Percentiles rank a stretch among this genome's conserved stretches.
phyloP scores from a whole-genome alignment of 2,329 filamentous ascomycete species.

The Biscogniauxia mediterranea region DNA sequence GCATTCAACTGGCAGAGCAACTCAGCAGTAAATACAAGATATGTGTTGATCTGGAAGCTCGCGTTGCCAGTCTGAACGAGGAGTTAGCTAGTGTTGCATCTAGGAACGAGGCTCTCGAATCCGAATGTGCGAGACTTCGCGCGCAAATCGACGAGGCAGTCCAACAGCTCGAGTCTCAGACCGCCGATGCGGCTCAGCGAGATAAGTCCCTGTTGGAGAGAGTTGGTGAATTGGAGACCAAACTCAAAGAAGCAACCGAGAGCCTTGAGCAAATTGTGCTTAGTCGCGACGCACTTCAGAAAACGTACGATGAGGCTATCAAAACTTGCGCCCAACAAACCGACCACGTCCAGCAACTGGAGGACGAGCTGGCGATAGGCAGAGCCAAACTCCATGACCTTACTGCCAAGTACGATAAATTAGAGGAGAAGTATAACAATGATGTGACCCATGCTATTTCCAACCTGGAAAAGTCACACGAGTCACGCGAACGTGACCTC shows the following conservation, averaged over 20 bases:
- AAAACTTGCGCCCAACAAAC: background rate
- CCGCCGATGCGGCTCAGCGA: background rate
- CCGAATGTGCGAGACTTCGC: constrained; percentile 7
- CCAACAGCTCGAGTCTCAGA: constrained; percentile 2
- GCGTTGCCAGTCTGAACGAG: constrained; percentile 3
- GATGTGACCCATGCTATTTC: background rate
- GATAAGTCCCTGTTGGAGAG: background rate
- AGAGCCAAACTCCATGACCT: background rate
- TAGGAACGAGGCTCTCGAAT: constrained; percentile 6
- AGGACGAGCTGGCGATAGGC: background rate
- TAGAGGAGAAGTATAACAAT: background rate
- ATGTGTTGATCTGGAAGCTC: constrained; percentile 5
- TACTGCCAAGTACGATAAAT: background rate
- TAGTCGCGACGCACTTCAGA: constrained; percentile 1
- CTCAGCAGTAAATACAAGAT: constrained; percentile 9
- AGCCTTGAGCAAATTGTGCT: constrained; percentile 2
- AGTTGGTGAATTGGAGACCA: constrained; percentile 4
- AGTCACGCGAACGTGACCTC: constrained; percentile 4
- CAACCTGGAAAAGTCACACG: background rate
- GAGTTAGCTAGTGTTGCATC: constrained; percentile 6
- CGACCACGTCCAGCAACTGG: constrained; percentile 1
- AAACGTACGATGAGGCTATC: constrained; percentile 3
- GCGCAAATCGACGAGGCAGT: constrained; percentile 1
- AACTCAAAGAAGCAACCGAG: constrained; percentile 4
- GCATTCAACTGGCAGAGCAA: constrained; percentile 11